A percentile compares a stretch with the other conserved stretches of the same genome.
Conservation (phyloP, 2,329 filamentous ascomycete species). For the Escovopsis sp. region DNA sequence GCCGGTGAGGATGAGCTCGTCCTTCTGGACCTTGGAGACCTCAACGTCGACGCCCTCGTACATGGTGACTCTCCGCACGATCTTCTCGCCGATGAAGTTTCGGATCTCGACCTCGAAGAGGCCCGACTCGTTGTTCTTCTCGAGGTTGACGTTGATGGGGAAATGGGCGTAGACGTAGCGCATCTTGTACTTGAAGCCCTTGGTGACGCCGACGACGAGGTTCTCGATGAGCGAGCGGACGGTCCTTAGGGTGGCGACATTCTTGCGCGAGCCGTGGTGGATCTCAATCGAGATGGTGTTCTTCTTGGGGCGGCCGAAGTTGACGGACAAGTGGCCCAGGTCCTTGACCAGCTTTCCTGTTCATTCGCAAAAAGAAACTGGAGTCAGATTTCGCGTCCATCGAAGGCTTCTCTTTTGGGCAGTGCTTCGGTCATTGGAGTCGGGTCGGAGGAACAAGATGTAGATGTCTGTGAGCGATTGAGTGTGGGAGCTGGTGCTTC, state of each 20-base stretch:
- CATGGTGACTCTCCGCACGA: slow-evolving; percentile 84
- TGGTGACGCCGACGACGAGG: slow-evolving; percentile 95
- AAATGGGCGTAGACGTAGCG: slow-evolving; percentile 99
- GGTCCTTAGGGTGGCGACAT: slow-evolving; percentile 92
- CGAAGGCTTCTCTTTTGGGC: not conserved
- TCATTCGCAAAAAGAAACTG: not conserved
- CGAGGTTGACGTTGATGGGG: slow-evolving; percentile 99
- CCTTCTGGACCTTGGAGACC: slow-evolving; percentile 86
- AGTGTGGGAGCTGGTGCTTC: slow-evolving; percentile 16
- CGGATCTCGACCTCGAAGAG: slow-evolving; percentile 91
- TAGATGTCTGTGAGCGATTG: too few relatives aligned
- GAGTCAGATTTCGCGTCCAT: slow-evolving; percentile 8
- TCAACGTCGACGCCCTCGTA: slow-evolving; percentile 80
- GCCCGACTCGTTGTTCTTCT: slow-evolving; percentile 87
- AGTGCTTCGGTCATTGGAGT: not conserved
- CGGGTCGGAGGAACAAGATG: too few relatives aligned
- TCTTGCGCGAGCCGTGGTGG: slow-evolving; percentile 97
- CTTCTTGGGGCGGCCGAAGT: slow-evolving; percentile 78
- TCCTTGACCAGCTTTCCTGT: slow-evolving; percentile 91
- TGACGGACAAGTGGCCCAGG: slow-evolving; percentile 90
- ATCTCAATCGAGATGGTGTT: slow-evolving; percentile 90
- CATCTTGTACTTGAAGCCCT: slow-evolving; percentile 99
- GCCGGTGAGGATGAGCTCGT: slow-evolving; percentile 83
- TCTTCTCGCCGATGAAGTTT: slow-evolving; percentile 99
- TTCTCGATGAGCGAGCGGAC: slow-evolving; percentile 98